These are phyloP conservation scores for Pythium scleroteichum DNA, from an alignment of 352 stramenopile genomes.

Conservation along the genomic window DNA sequence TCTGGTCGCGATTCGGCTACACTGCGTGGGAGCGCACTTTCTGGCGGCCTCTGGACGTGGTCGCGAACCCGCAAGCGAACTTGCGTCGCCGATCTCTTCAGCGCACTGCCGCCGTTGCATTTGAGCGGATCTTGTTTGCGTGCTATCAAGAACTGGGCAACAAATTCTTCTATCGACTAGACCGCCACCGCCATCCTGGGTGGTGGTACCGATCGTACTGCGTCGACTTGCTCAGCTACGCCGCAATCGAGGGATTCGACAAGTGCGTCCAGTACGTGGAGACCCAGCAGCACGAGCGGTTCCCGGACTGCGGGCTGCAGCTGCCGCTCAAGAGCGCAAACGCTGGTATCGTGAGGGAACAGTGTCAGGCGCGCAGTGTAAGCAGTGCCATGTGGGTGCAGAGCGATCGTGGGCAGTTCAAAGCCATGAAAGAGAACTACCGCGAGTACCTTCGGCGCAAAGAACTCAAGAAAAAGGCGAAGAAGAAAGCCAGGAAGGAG, in stretches of 20 bases:
- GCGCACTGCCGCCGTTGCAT: slow-evolving; percentile 32
- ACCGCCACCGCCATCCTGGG: slow-evolving; percentile 41
- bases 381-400: slow-evolving; percentile 20
- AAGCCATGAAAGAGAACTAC: slow-evolving; percentile 2
- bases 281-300: slow-evolving; percentile 33
- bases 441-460: slow-evolving; percentile 1
- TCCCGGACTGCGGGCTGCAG: slow-evolving; percentile 45
- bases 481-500: not conserved
- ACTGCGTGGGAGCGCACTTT: slow-evolving; percentile 63
- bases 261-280: slow-evolving; percentile 41
- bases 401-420: not conserved
- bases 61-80: slow-evolving; percentile 16
- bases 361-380: not conserved
- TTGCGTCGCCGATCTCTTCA: slow-evolving; percentile 37
- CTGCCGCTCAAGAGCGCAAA: slow-evolving; percentile 41
- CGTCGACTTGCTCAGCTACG: slow-evolving; percentile 28
- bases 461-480: slow-evolving; percentile 1
- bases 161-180: slow-evolving; percentile 48
- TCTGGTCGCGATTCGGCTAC: slow-evolving; percentile 40
- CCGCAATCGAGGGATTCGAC: slow-evolving; percentile 25
- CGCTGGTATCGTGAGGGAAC: slow-evolving; percentile 20
- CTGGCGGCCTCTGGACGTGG: slow-evolving; percentile 32
- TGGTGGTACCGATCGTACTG: slow-evolving; percentile 55
- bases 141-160: slow-evolving; percentile 38
- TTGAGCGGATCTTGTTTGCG: slow-evolving; percentile 35